Evolutionary conservation across 2,329 filamentous ascomycete genomes (phyloP).

Genomic region (Stromatinia cepivora): DNA sequence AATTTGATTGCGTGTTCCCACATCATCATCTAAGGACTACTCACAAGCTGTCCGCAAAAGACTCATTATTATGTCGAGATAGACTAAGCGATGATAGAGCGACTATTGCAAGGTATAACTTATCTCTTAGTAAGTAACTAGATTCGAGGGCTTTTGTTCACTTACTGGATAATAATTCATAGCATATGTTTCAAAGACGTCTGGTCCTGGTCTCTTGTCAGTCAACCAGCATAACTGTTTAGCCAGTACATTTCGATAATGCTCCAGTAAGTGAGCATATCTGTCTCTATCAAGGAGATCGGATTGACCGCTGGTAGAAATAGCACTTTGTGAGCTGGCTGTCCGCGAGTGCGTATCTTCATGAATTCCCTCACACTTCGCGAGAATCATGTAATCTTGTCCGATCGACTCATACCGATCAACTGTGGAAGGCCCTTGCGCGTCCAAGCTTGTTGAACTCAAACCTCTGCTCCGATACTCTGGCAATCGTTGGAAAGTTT

Average conservation of each 20-base stretch:
- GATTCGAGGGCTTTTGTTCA: neutral
- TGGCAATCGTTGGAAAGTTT: slow-evolving; percentile 53
- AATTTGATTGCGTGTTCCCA: slow-evolving; percentile 50
- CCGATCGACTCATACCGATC: neutral
- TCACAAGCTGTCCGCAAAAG: slow-evolving; percentile 16
- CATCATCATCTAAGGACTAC: slow-evolving; percentile 45
- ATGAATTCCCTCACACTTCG: neutral
- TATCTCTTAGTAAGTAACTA: neutral
- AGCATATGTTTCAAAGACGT: slow-evolving; percentile 8
- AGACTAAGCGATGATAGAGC: slow-evolving; percentile 17
- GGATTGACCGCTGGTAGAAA: neutral
- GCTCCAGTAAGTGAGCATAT: slow-evolving; percentile 29
- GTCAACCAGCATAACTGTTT: slow-evolving; percentile 29
- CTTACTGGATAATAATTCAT: slow-evolving; percentile 11
- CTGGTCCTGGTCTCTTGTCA: neutral
- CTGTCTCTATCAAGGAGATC: neutral
- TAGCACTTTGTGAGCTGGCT: neutral
- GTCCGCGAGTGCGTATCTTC: neutral
- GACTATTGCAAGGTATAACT: slow-evolving; percentile 17
- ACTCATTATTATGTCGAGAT: slow-evolving; percentile 22
- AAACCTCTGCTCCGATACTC: slow-evolving; percentile 47
- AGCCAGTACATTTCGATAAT: slow-evolving; percentile 38
- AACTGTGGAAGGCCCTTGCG: neutral
- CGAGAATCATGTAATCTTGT: neutral
- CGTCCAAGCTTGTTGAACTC: too few species aligned